phyloP scores from a whole-genome alignment of 305 asterid genomes.

The Fraxinus velutina region DNA sequence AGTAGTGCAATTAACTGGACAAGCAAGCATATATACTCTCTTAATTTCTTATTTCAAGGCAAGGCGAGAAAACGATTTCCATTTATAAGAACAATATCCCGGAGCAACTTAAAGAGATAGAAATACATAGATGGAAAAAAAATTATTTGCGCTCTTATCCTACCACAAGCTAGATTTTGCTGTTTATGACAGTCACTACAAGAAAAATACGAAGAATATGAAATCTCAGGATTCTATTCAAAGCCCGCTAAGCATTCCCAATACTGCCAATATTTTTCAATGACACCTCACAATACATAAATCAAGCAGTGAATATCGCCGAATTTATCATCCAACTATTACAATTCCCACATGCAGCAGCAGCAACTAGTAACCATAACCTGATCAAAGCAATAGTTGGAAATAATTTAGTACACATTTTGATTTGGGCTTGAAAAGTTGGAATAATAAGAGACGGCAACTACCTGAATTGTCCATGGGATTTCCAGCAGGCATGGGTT shows the following conservation, averaged over 20 bases:
- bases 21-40: neutral
- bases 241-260: neutral
- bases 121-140: neutral
- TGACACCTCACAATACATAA: neutral
- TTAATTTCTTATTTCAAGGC: neutral
- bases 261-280: neutral
- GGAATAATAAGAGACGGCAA: neutral
- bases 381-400: neutral
- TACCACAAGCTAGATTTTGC: neutral
- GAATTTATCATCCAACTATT: neutral
- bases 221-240: neutral
- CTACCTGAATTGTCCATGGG: slow-evolving; percentile 50
- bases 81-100: neutral
- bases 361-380: neutral
- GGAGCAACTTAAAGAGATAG: neutral
- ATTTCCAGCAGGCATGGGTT: slow-evolving; percentile 31
- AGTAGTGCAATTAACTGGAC: neutral
- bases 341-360: neutral
- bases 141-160: neutral
- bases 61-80: neutral
- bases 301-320: neutral
- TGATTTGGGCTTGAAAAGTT: neutral
- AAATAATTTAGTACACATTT: neutral
- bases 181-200: neutral
- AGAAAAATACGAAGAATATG: neutral